Base-by-base conservation (phyloP, 1,284 basidiomycete species). In the Trametes versicolor region DNA sequence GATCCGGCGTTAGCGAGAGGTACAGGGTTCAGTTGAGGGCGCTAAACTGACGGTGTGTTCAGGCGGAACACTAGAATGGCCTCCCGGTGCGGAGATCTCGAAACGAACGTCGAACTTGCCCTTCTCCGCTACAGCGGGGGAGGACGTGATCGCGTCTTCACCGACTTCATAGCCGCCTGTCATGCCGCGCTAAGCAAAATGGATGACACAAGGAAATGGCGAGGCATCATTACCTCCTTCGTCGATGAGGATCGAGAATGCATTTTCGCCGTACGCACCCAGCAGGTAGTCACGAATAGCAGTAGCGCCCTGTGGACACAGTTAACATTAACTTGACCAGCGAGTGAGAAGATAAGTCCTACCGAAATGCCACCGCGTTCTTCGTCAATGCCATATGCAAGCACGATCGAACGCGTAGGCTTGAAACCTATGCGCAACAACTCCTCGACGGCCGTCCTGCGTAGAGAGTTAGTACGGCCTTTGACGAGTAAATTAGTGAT, bases 321-420 rank as follows among this genome's bases (percentile, higher is more conserved):
- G 1, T 62, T 1, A 58, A 36, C 32, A 2, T n/a, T 9, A 48
- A 45, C 13, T 23, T 13, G 34, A 15, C 13, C 1, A n/a, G 9
- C 8, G 15, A 9, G 29, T 27, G 15, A 1, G 1, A 1, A 17
- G 15, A 53, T 2, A 65, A 60, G 76, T 74, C 76, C 59, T 64
- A 83, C 84, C 5, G 81, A 80, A 39, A 80, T 75, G 4, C 89
- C 88, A 25, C 83, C 79, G 2, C 81, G 76, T 75, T 93, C 91
- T 71, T 93, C 92, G 71, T 93, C 91, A 57, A 87, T 87, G 15
- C 92, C 92, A 63, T 86, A 87, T 2, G 87, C 85, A 27, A 91
- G 77, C 15, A 93, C 80, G 49, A 93, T 76, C 0, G 83, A 82
- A 5, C 88, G 80, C 13, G 78, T 75, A 0, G 87, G 88, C 39